Percentiles rank a stretch among this genome's conserved stretches.
These are phyloP conservation scores for Stentor roeselii DNA, from an alignment of 73 alveolate species.

Conservation along the genomic window DNA sequence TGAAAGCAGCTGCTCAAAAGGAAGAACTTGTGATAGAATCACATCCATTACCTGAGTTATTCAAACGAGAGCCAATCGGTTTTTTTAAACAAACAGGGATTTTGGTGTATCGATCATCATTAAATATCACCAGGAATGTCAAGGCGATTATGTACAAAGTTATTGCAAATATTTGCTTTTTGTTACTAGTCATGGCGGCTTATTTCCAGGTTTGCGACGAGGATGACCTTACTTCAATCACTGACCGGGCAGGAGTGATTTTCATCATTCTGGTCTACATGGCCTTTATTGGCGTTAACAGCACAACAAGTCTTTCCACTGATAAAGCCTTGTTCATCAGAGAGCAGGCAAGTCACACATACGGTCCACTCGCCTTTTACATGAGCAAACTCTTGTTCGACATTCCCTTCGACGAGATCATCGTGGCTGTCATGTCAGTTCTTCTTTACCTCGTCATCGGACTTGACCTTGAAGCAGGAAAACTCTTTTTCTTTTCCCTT, in stretches of 20 bases:
- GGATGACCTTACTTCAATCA: neutral
- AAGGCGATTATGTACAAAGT: no score
- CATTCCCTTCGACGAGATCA: conserved; percentile 37
- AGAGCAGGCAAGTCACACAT: conserved; percentile 50
- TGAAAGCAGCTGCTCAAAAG: no score
- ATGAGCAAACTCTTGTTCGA: conserved; percentile 45
- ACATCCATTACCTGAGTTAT: no score
- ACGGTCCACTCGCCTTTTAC: conserved; percentile 46
- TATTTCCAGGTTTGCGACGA: conserved; percentile 32
- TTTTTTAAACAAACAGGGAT: no score
- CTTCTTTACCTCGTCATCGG: conserved; percentile 43
- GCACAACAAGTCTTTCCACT: conserved; percentile 44
- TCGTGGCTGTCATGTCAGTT: conserved; percentile 26
- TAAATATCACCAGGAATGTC: no score
- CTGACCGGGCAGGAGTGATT: conserved; percentile 57
- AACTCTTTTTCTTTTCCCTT: conserved; percentile 26
- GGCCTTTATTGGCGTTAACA: conserved; percentile 39
- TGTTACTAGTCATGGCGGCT: conserved; percentile 17
- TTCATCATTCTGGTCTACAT: conserved; percentile 46
- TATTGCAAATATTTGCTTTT: conserved; percentile 27
- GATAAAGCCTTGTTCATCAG: conserved; percentile 62
- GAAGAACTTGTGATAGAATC: no score
- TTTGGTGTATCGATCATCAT: no score
- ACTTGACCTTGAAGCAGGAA: conserved; percentile 27
- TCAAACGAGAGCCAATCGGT: no score